A percentile compares a stretch with the other conserved stretches of the same genome.
These are phyloP conservation scores for Taphrina betulina DNA, from an alignment of 1,139 yeast genomes.

Conservation along the genomic window DNA sequence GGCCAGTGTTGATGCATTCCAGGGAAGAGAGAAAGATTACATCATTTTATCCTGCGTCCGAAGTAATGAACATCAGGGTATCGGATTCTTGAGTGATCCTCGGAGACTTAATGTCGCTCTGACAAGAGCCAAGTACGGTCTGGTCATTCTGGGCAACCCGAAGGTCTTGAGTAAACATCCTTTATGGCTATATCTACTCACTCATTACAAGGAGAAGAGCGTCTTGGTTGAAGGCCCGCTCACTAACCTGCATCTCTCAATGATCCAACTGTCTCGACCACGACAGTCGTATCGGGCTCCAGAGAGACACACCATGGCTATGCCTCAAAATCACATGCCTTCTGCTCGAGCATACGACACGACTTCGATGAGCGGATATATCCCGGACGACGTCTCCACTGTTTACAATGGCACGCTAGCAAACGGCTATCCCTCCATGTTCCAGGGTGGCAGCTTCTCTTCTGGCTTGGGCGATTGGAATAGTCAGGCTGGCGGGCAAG, in stretches of 20 bases:
- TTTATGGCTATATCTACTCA: constrained; percentile 75
- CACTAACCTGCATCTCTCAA: constrained; percentile 71
- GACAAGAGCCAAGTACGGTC: constrained; percentile 85
- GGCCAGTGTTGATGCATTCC: constrained; percentile 92
- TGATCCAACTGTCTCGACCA: constrained; percentile 57
- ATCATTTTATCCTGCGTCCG: constrained; percentile 88
- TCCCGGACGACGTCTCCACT: constrained; percentile 38
- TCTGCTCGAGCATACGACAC: background rate
- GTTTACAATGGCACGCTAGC: constrained; percentile 5
- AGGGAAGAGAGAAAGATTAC: constrained; percentile 91
- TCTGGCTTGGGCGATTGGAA: constrained; percentile 6
- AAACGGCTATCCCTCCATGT: constrained; percentile 35
- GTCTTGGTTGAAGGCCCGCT: constrained; percentile 91
- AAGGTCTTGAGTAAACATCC: constrained; percentile 67
- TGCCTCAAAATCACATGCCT: background rate
- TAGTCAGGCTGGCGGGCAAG: no score
- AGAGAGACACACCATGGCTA: constrained; percentile 30
- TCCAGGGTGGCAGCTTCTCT: constrained; percentile 32
- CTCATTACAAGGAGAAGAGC: constrained; percentile 79
- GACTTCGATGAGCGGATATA: constrained; percentile 38
- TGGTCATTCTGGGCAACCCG: constrained; percentile 82
- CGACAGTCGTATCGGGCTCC: constrained; percentile 37
- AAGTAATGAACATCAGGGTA: constrained; percentile 75
- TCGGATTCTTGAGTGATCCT: constrained; percentile 87
- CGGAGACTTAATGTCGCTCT: constrained; percentile 89